Percentiles rank a stretch among this genome's conserved stretches.
These are phyloP conservation scores for Amoeboaphelidium protococcarum DNA, from an alignment of 371 early-diverging fungal species.

Conservation along the genomic window DNA sequence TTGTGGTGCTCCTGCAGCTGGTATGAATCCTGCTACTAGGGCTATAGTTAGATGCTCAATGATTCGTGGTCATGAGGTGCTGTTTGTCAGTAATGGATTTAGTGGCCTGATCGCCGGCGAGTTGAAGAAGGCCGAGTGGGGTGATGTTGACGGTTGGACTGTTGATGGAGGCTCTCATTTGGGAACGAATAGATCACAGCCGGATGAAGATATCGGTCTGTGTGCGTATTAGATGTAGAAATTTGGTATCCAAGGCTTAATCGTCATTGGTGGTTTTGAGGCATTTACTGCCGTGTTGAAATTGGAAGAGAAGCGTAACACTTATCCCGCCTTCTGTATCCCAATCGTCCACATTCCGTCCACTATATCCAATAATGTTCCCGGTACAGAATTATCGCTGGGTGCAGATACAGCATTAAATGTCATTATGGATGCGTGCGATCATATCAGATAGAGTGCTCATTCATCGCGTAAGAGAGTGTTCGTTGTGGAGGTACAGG, in stretches of 20 bases:
- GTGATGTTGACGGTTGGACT: slow-evolving; percentile 68
- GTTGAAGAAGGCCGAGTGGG: slow-evolving; percentile 42
- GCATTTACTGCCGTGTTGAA: slow-evolving; percentile 44
- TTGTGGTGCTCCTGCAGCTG: slow-evolving; percentile 86
- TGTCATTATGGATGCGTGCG: slow-evolving; percentile 74
- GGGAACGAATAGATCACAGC: slow-evolving; percentile 77
- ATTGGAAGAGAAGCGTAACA: slow-evolving; percentile 32
- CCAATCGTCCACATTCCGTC: slow-evolving; percentile 88
- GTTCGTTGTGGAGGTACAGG: slow-evolving; percentile 94
- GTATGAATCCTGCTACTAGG: slow-evolving; percentile 92
- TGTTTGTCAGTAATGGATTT: slow-evolving; percentile 80
- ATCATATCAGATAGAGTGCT: slow-evolving; percentile 76
- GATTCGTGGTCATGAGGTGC: slow-evolving; percentile 52
- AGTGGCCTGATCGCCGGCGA: slow-evolving; percentile 69
- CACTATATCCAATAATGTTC: slow-evolving; percentile 93
- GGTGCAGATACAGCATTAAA: slow-evolving; percentile 96
- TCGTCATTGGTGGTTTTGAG: slow-evolving; percentile 90
- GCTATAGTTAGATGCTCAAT: slow-evolving; percentile 60
- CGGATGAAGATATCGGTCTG: slow-evolving; percentile 40
- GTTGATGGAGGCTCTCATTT: slow-evolving; percentile 77
- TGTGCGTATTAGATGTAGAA: slow-evolving; percentile 79
- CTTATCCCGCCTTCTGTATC: slow-evolving; percentile 68
- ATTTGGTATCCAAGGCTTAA: slow-evolving; percentile 52
- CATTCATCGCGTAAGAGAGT: slow-evolving; percentile 69
- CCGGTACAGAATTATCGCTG: slow-evolving; percentile 85